Base-by-base conservation (phyloP, 163 green algal species). In the Scenedesmus sp. region DNA sequence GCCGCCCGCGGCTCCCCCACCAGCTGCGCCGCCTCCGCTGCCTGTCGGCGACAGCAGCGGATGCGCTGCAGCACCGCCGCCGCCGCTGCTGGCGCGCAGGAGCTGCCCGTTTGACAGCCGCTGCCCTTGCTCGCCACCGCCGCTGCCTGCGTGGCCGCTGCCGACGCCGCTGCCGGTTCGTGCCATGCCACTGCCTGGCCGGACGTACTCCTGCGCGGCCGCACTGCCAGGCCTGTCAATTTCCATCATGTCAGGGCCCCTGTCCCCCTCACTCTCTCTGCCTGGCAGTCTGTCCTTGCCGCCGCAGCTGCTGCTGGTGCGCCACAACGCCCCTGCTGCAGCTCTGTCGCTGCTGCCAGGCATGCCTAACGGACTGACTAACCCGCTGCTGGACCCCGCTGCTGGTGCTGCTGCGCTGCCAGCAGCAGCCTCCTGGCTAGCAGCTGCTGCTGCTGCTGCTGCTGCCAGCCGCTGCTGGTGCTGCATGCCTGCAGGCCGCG, bases 281-380 rank as follows among this genome's bases (percentile, higher is more conserved):
- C 16, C 24, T 24, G 65, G 65, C 30, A 76, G 3, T 30, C 65
- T 37, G 0, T 76, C 65, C 65, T 30, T 76, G 65, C 65, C 65
- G 30, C 40, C 65, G 30, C 65, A 10, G 65, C 65, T 76, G 40
- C 83, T 88, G 59, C 83, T 88, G 40, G 15, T 88, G 35, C 83
- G 83, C 59, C 56, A 81, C 37, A 83, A 7, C 16, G 24, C 20
- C 20, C 40, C 78, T 59, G 20, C 40, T 83, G 35, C 78, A 46
- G 35, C 35, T 81, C 72, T 46, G n/a, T 46, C 72, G 12, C 35
- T 49, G 35, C 72, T 81, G 35, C 35, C 72, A 13, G 72, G 16
- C 37, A 83, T 22, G 16, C 78, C 40, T 83, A 42, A 22, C 59
- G 78, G 16, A 26, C 35, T 46, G 2, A 56, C 82, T 12, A 40